Evolutionary conservation across 345 rosid genomes (phyloP).

Genomic region (Hibiscus tridactylites): DNA sequence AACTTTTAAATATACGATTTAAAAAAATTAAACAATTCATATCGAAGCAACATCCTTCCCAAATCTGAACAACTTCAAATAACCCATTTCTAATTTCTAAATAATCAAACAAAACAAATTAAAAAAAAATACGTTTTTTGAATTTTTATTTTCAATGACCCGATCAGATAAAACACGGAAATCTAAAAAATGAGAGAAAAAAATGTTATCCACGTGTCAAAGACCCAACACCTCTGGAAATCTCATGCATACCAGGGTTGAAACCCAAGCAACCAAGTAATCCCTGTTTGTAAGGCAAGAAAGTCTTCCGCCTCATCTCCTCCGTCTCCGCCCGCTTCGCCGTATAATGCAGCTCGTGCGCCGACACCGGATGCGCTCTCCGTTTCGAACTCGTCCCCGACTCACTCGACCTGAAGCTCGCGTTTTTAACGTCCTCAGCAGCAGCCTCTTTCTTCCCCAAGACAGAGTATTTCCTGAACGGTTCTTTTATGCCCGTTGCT

Average conservation of each 20-base stretch:
- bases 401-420: constrained; percentile 67
- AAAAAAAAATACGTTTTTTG: too few species aligned
- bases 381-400: constrained; percentile 36
- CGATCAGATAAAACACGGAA: not conserved
- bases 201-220: constrained; percentile 49
- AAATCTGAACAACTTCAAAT: too few species aligned
- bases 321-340: constrained; percentile 76
- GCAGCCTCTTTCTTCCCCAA: constrained; percentile 34
- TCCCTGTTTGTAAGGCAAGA: constrained; percentile 85
- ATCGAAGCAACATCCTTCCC: too few species aligned
- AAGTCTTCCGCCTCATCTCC: constrained; percentile 81
- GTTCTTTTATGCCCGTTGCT: constrained; percentile 36
- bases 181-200: constrained; percentile 11
- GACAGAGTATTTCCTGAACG: constrained; percentile 35
- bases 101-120: too few species aligned
- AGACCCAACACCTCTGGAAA: constrained; percentile 68
- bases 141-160: not conserved
- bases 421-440: constrained; percentile 35
- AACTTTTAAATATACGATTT: too few species aligned
- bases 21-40: too few species aligned
- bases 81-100: too few species aligned
- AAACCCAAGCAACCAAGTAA: constrained; percentile 83
- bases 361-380: constrained; percentile 36
- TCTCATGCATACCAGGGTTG: constrained; percentile 53
- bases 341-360: constrained; percentile 85